Percentiles rank a stretch among this genome's conserved stretches.
Evolutionary conservation across 2,329 filamentous ascomycete genomes (phyloP).

Genomic region (Penicillium sp.): DNA sequence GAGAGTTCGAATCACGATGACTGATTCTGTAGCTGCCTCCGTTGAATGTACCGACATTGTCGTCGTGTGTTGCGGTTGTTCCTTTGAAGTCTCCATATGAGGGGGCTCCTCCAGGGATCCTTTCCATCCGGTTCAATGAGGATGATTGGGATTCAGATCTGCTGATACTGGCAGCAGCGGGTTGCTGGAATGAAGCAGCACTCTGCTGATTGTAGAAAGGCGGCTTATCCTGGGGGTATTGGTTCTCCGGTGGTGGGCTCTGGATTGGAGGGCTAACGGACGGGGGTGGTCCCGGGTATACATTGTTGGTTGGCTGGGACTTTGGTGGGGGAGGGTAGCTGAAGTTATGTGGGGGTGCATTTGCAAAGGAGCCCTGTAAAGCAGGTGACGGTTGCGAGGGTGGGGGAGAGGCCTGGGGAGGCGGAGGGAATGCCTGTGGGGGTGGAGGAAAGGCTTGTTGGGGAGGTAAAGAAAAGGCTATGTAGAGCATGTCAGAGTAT

Average conservation of each 20-base stretch:
- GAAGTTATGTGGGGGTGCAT: background rate
- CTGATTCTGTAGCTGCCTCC: constrained; percentile 92
- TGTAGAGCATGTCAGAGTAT: background rate
- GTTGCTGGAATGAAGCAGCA: constrained; percentile 6
- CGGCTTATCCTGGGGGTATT: background rate
- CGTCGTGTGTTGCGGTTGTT: constrained; percentile 62
- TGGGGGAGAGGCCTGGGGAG: background rate
- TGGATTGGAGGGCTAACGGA: background rate
- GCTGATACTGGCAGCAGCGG: background rate
- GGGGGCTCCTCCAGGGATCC: constrained; percentile 46
- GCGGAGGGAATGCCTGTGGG: background rate
- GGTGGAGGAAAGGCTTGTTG: background rate
- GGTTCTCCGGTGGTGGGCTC: background rate
- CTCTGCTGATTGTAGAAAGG: constrained; percentile 4
- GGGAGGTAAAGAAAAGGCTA: background rate
- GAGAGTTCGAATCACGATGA: constrained; percentile 86
- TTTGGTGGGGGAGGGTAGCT: background rate
- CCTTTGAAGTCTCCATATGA: constrained; percentile 63
- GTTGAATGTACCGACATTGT: constrained; percentile 96
- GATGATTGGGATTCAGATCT: constrained; percentile 10
- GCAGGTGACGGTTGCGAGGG: background rate
- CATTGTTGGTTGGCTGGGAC: background rate
- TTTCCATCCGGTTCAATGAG: constrained; percentile 17
- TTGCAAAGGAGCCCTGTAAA: background rate
- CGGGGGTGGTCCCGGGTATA: background rate